Percentiles rank a stretch among this genome's conserved stretches.
Evolutionary conservation across 2,329 filamentous ascomycete genomes (phyloP).

Genomic region (Xylariaceae sp.): DNA sequence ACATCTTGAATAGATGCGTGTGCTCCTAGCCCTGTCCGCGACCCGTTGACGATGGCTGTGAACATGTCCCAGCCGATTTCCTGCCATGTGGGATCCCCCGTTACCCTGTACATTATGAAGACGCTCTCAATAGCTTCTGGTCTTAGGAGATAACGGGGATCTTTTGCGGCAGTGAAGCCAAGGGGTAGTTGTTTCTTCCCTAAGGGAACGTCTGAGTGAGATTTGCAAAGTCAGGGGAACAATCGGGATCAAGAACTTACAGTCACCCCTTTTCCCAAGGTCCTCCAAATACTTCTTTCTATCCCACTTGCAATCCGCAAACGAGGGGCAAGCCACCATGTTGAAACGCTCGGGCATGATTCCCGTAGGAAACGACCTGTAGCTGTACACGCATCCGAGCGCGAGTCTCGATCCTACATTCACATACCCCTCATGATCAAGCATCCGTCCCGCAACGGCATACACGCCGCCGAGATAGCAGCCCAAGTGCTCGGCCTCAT

Average conservation of each 20-base stretch:
- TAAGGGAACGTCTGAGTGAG: conserved; percentile 6
- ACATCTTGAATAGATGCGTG: conserved; percentile 30
- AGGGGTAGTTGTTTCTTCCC: conserved; percentile 34
- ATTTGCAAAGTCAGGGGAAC: too few species aligned
- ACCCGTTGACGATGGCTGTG: conserved; percentile 26
- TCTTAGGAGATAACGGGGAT: conserved; percentile 33
- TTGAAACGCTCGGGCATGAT: conserved; percentile 58
- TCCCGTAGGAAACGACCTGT: conserved; percentile 50
- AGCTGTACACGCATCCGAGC: conserved; percentile 59
- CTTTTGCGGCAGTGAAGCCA: conserved; percentile 52
- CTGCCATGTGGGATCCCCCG: conserved; percentile 26
- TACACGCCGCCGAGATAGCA: conserved; percentile 71
- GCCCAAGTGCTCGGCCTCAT: conserved; percentile 53
- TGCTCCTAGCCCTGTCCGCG: conserved; percentile 24
- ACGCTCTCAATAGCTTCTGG: conserved; percentile 34
- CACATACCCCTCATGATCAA: conserved; percentile 49
- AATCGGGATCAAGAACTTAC: conserved; percentile 13
- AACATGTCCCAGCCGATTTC: conserved; percentile 33
- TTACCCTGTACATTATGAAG: conserved; percentile 32
- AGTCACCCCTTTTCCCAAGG: conserved; percentile 22
- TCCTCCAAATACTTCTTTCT: conserved; percentile 21
- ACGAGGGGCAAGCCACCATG: conserved; percentile 39
- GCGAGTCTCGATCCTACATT: conserved; percentile 53
- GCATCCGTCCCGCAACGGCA: conserved; percentile 59
- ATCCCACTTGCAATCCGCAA: conserved; percentile 33